These are phyloP conservation scores for Colletotrichum sp. DNA, from an alignment of 2,329 filamentous ascomycete genomes.

Conservation along the genomic window DNA sequence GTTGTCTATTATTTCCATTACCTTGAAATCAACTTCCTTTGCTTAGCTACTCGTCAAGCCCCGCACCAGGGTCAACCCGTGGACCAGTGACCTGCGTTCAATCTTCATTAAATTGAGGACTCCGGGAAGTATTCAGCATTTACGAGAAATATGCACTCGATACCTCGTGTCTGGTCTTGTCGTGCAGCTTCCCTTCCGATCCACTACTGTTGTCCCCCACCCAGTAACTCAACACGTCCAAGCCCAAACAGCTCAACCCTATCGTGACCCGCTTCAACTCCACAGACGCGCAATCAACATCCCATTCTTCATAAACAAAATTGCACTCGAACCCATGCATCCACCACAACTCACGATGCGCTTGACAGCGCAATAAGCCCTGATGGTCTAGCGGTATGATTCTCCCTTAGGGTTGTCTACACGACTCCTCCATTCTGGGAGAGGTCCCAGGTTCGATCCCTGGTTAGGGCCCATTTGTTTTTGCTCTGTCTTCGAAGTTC, in stretches of 20 bases:
- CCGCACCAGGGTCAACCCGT: neutral
- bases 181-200: neutral
- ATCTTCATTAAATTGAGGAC: neutral
- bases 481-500: neutral
- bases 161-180: too few relatives aligned
- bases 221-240: neutral
- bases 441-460: neutral
- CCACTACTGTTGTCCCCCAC: neutral
- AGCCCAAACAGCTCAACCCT: neutral
- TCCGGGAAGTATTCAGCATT: neutral
- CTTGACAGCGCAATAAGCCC: neutral
- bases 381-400: neutral
- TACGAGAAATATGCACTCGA: too few relatives aligned
- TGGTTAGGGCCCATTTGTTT: neutral
- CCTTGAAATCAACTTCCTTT: too few relatives aligned
- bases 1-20: too few relatives aligned
- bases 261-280: neutral
- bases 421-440: neutral
- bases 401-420: neutral
- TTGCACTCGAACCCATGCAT: fast-evolving
- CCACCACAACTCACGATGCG: neutral
- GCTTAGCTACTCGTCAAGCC: neutral
- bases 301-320: neutral
- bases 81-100: fast-evolving
- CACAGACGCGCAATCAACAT: neutral